Conservation (phyloP, 1,139 yeast genomes). For the Debaryomyces coudertii region DNA sequence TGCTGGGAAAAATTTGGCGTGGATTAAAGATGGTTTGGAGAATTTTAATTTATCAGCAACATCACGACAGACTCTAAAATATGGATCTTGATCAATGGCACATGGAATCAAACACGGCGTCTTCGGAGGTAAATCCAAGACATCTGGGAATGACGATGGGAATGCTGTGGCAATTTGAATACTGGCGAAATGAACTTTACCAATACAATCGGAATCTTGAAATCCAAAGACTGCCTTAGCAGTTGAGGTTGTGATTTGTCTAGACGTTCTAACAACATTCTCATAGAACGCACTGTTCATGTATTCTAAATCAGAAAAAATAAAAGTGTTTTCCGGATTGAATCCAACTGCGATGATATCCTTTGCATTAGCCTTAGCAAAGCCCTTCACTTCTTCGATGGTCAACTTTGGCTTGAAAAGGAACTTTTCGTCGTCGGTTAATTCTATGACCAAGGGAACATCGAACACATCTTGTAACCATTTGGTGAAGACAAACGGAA, state of each 20-base stretch:
- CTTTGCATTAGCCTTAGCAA: slow-evolving; percentile 80
- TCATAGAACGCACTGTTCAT: slow-evolving; percentile 96
- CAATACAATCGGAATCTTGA: slow-evolving; percentile 92
- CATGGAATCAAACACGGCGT: slow-evolving; percentile 98
- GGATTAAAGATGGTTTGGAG: slow-evolving; percentile 89
- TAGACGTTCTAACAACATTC: slow-evolving; percentile 88
- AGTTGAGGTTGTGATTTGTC: slow-evolving; percentile 94
- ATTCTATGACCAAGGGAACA: slow-evolving; percentile 91
- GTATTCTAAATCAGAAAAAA: slow-evolving; percentile 88
- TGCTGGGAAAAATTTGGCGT: slow-evolving; percentile 97
- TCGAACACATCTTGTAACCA: slow-evolving; percentile 99
- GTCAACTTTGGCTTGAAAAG: slow-evolving; percentile 88
- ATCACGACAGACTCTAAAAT: slow-evolving; percentile 96
- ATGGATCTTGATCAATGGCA: slow-evolving; percentile 99
- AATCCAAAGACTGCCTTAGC: slow-evolving; percentile 98
- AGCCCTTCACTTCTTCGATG: slow-evolving; percentile 82
- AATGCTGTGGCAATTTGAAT: slow-evolving; percentile 95
- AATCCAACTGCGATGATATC: slow-evolving; percentile 96
- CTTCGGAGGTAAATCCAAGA: slow-evolving; percentile 78
- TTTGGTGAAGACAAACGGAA: slow-evolving; percentile 92
- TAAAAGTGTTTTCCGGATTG: slow-evolving; percentile 90
- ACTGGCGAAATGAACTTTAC: slow-evolving; percentile 92
- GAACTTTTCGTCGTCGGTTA: slow-evolving; percentile 98
- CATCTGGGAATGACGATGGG: slow-evolving; percentile 94
- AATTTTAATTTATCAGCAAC: slow-evolving; percentile 92